Conservation (phyloP, 768 basidiomycete genomes). For the Ramaria sp. region DNA sequence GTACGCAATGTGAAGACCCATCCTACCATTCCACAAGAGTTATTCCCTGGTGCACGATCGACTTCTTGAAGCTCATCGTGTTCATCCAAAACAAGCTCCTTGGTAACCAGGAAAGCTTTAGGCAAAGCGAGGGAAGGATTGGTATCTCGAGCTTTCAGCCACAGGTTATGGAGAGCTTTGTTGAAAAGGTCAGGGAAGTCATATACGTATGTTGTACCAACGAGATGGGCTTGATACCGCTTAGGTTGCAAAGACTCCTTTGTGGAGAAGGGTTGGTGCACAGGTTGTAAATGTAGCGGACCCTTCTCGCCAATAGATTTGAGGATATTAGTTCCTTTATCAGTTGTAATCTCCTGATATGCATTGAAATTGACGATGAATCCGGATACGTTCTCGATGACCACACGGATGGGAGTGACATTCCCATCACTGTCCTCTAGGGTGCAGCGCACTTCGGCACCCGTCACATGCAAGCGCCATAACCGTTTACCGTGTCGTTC, state of each 20-base stretch:
- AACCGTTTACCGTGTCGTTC: slow-evolving; percentile 97
- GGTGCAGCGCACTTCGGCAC: slow-evolving; percentile 91
- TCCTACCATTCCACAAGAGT: slow-evolving; percentile 93
- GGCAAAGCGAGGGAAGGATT: slow-evolving; percentile 65
- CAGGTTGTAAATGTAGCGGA: slow-evolving; percentile 90
- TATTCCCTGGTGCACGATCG: slow-evolving; percentile 86
- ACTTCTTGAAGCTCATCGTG: slow-evolving; percentile 86
- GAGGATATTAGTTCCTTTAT: slow-evolving; percentile 89
- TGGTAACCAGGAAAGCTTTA: slow-evolving; percentile 68
- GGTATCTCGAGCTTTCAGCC: slow-evolving; percentile 59
- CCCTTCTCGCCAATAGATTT: slow-evolving; percentile 99
- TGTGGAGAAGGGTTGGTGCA: slow-evolving; percentile 87
- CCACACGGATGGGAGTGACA: slow-evolving; percentile 89
- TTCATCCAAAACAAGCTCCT: slow-evolving; percentile 91
- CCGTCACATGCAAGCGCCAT: slow-evolving; percentile 96
- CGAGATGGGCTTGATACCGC: slow-evolving; percentile 96
- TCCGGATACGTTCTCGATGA: slow-evolving; percentile 97
- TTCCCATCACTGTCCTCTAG: slow-evolving; percentile 94
- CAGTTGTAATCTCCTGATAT: slow-evolving; percentile 96
- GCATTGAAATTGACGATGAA: slow-evolving; percentile 98
- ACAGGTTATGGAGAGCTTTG: slow-evolving; percentile 90
- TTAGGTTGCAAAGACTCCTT: slow-evolving; percentile 98
- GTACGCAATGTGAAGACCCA: slow-evolving; percentile 92
- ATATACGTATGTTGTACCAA: slow-evolving; percentile 97
- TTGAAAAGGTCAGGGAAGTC: slow-evolving; percentile 99